Evolutionary conservation across 2,329 filamentous ascomycete genomes (phyloP).

Genomic region (Monosporascus sp.): DNA sequence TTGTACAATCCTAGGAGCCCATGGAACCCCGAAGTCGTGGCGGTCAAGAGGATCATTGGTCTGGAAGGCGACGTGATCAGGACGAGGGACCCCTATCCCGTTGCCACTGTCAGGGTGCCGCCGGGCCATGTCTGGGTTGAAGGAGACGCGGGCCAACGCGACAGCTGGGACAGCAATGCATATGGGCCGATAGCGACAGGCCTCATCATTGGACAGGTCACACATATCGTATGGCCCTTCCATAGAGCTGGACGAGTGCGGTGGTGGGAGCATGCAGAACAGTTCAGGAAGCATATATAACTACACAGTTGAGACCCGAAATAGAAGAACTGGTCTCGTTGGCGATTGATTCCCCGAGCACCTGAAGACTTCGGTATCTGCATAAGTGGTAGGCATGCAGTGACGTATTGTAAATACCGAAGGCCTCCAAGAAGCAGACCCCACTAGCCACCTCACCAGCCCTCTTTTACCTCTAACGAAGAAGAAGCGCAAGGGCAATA

Average conservation of each 20-base stretch:
- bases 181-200: conserved; percentile 79
- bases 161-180: conserved; percentile 77
- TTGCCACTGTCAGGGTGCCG: conserved; percentile 59
- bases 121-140: conserved; percentile 91
- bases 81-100: conserved; percentile 57
- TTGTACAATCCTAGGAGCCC: conserved; percentile 53
- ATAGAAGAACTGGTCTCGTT: no score
- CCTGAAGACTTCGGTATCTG: no score
- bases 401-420: no score
- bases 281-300: conserved; percentile 14
- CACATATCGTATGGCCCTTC: conserved; percentile 66
- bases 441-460: no score
- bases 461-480: no score
- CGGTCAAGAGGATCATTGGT: conserved; percentile 79
- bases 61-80: conserved; percentile 73
- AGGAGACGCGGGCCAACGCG: conserved; percentile 70
- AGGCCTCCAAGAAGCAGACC: no score
- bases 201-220: conserved; percentile 70
- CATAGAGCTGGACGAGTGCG: conserved; percentile 50
- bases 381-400: no score
- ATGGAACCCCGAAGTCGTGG: conserved; percentile 59
- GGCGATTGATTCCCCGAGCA: no score
- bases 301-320: neutral
- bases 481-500: no score
- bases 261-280: conserved; percentile 49